Base-by-base conservation (phyloP, 1,139 yeast species). In the Magnusiomyces magnusii region DNA sequence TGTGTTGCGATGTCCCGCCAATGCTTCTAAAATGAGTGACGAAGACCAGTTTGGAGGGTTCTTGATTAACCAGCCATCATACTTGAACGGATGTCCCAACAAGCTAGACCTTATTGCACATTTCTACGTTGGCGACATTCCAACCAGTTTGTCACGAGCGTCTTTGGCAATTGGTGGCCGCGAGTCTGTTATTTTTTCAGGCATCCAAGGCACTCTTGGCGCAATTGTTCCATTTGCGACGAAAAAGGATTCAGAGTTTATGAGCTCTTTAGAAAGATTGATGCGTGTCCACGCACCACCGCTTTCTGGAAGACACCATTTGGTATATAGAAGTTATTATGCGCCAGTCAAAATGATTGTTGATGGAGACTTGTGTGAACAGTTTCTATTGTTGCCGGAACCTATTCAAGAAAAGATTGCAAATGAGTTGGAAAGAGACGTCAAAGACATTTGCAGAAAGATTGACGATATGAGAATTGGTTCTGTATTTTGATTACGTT, bases 281-380 rank as follows among this genome's bases (percentile, higher is more conserved):
- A 71, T 88, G 67, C 70, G 84, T 2, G 67, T 73, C 60, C 69
- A 74, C 68, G 73, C 69, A n/a, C 71, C 73, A 41, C 73, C 78
- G 23, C 62, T 84, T 19, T 75, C 85, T 2, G 95, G 87, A 0
- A 77, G 93, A 60, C 88, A 87, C 64, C 88, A 85, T 60, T 63
- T 81, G 64, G 80, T 80, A 62, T 91, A 79, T 68, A 75, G 97
- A 57, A 80, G 97, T 57, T 87, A 86, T 68, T 90, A 89, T 68
- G 84, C 83, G 24, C 97, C 97, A 0, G 82, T 80, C 5, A 85
- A 84, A 64, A 80, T 83, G 58, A 84, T 88, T 1, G 78, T 93
- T 53, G 98, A 93, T 71, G 99, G 99, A 13, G 98, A 93, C 70
- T 75, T 89, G 34, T 76, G 93, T 57, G 97, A 90, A 66, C 71